Evolutionary conservation across 495 filamentous ascomycete species (phyloP).

Genomic region (Saxophila tyrrhenica): DNA sequence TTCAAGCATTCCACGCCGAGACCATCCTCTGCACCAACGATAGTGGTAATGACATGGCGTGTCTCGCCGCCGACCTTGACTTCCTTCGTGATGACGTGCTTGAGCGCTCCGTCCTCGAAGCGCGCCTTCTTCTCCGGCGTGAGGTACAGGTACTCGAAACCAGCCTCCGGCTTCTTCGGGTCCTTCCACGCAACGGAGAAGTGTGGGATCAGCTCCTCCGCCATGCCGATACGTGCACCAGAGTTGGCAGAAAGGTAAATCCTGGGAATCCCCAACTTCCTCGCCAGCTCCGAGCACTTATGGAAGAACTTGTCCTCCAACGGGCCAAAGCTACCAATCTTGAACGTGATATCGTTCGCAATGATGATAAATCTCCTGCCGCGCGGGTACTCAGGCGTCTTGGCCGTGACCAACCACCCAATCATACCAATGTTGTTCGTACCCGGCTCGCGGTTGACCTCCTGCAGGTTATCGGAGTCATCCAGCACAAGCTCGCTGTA

Average conservation of each 20-base stretch:
- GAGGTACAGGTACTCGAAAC: constrained; percentile 98
- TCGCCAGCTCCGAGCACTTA: constrained; percentile 93
- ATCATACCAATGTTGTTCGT: constrained; percentile 97
- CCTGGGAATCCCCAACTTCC: constrained; percentile 84
- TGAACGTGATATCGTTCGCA: constrained; percentile 98
- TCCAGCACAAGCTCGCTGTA: constrained; percentile 89
- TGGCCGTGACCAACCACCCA: constrained; percentile 92
- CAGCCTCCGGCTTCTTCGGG: constrained; percentile 64
- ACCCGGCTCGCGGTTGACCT: constrained; percentile 87
- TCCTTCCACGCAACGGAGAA: constrained; percentile 97
- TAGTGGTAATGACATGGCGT: constrained; percentile 85
- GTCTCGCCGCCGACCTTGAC: constrained; percentile 79
- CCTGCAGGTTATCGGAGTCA: constrained; percentile 80
- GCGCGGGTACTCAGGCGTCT: constrained; percentile 91
- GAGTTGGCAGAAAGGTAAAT: constrained; percentile 99
- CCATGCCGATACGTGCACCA: constrained; percentile 95
- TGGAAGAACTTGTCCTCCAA: constrained; percentile 96
- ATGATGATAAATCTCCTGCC: constrained; percentile 90
- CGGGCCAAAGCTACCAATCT: constrained; percentile 95
- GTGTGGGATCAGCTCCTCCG: constrained; percentile 91
- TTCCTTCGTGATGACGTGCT: constrained; percentile 79
- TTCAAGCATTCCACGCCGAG: constrained; percentile 95
- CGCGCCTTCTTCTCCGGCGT: constrained; percentile 74
- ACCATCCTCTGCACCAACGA: constrained; percentile 90
- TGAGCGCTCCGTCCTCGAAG: constrained; percentile 70